Base-by-base conservation (phyloP, 495 filamentous ascomycete genomes). In the Parathielavia hyrcaniae region DNA sequence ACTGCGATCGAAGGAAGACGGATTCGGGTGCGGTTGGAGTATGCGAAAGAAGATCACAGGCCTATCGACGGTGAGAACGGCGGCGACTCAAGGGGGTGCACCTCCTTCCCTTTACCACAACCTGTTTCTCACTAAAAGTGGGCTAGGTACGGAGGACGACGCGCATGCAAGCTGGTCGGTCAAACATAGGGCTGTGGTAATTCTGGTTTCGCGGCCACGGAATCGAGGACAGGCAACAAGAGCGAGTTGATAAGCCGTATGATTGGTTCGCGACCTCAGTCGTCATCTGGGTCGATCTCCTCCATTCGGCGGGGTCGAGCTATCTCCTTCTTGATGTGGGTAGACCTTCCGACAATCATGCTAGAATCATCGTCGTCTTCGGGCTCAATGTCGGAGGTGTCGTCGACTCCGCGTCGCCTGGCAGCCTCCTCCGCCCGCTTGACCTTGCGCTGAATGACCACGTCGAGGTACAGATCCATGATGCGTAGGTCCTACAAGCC, bases 401-500 rank as follows among this genome's bases (percentile, higher is more conserved):
- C 65, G 9, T 67, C 67, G 0, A 55, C 64, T 16, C 65, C 61
- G 16, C 56, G 63, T 17, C 38, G 32, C 45, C 63, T 61, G 20
- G 62, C 60, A 1, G 66, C 72, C 51, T 71, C 58, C 32, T 59
- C 59, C 35, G 63, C 70, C 7, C 75, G 72, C 53, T 75, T 69
- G 43, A 77, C 67, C 52, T 64, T 71, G 17, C 75, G 73, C n/a
- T 73, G 65, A 50, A 71, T 64, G 40, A 75, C 62, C 26, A 72
- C 70, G 44, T 78, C 75, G 19, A 67, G 67, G 34, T 68, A 75
- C 44, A 78, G 66, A 57, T 78, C 74, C 0, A 40, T 57, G 23
- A 71, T 60, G 8, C 59, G 61, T 8, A 77, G 55, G 40, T 71
- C 64, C 75, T 77, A 17, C 22, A 44, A n/a, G 61, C 40, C 60